Percentiles rank a stretch among this genome's conserved stretches.
phyloP scores from a whole-genome alignment of 768 basidiomycete species.

The Boletus insuetus region DNA sequence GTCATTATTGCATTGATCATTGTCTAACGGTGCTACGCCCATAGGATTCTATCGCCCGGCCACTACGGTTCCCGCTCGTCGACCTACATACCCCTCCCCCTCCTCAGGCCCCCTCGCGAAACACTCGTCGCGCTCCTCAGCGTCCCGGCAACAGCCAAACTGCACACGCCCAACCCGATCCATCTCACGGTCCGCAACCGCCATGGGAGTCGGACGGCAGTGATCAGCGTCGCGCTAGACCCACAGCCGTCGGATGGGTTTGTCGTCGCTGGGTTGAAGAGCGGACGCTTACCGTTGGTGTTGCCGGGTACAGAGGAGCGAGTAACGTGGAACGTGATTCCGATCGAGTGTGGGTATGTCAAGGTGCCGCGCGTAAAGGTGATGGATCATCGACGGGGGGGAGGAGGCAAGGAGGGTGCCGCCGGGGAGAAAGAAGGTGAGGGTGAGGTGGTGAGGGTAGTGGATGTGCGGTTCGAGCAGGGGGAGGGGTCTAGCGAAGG shows the following conservation, averaged over 20 bases:
- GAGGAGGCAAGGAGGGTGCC: conserved; percentile 22
- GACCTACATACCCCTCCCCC: conserved; percentile 58
- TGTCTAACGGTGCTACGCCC: not conserved
- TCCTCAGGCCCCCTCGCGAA: conserved; percentile 57
- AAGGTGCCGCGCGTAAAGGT: conserved; percentile 62
- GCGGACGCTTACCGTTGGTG: conserved; percentile 65
- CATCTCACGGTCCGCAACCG: conserved; percentile 63
- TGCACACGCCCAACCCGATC: conserved; percentile 62
- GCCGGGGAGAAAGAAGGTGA: conserved; percentile 35
- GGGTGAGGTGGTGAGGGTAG: conserved; percentile 49
- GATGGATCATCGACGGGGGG: conserved; percentile 44
- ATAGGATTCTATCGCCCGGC: conserved; percentile 48
- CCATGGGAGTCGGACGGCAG: conserved; percentile 60
- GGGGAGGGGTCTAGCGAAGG: not conserved
- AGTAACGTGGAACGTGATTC: conserved; percentile 66
- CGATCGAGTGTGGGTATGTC: conserved; percentile 71
- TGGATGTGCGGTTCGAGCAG: conserved; percentile 49
- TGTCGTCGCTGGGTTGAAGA: conserved; percentile 73
- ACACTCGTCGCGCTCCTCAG: conserved; percentile 63
- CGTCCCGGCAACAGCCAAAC: conserved; percentile 56
- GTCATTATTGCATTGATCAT: not conserved
- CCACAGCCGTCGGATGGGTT: conserved; percentile 69
- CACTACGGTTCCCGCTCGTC: conserved; percentile 43
- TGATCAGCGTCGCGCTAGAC: conserved; percentile 71
- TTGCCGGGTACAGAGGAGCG: conserved; percentile 68